Evolutionary conservation across 192 early-diverging fungal genomes (phyloP).

Genomic region (Martensiomyces pterosporus): DNA sequence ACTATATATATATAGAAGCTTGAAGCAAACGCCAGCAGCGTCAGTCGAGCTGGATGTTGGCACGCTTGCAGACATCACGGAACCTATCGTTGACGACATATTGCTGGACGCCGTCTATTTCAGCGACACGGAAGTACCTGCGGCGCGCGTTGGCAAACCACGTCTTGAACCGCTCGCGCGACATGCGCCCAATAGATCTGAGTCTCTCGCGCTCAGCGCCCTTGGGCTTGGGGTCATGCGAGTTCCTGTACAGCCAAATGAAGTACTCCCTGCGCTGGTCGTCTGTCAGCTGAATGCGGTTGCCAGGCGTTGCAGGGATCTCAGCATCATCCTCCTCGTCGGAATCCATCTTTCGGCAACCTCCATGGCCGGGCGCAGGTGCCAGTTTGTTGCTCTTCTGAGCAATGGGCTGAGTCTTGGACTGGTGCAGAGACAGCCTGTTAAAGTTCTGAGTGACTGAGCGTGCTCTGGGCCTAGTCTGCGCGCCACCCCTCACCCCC

Average conservation of each 20-base stretch:
- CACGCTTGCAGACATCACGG: conserved; percentile 33
- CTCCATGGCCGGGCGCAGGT: no score
- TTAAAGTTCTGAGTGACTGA: no score
- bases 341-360: no score
- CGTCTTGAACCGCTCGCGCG: conserved; percentile 47
- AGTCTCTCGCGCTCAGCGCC: conserved; percentile 45
- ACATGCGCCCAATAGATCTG: conserved; percentile 38
- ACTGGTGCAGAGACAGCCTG: no score
- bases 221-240: conserved; percentile 47
- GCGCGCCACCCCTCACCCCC: no score
- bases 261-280: conserved; percentile 38
- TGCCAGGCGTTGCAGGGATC: no score
- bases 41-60: conserved; percentile 33
- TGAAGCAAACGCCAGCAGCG: not conserved
- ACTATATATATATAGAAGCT: no score
- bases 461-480: no score
- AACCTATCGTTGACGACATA: conserved; percentile 39
- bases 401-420: no score
- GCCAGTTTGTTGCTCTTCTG: no score
- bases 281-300: conserved; percentile 29
- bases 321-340: no score
- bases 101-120: conserved; percentile 26
- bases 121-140: conserved; percentile 35
- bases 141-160: conserved; percentile 52
- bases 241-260: conserved; percentile 39